phyloP scores from a whole-genome alignment of 768 basidiomycete genomes.

The Mycena belliarum region DNA sequence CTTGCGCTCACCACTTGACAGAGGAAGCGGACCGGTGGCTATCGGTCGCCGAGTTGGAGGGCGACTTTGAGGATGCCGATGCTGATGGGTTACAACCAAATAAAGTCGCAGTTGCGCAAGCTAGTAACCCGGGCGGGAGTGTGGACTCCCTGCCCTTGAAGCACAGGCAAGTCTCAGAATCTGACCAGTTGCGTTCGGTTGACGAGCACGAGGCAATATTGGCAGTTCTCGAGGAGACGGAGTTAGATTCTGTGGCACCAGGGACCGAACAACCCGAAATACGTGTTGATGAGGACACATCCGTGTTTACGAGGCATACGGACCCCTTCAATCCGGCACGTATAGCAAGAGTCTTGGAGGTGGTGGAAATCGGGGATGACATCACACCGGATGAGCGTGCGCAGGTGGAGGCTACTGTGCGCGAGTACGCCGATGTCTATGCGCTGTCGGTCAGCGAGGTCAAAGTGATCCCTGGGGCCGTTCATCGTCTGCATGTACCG shows the following conservation, averaged over 20 bases:
- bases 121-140: conserved; percentile 11
- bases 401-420: conserved; percentile 26
- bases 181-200: background rate
- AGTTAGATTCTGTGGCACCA: background rate
- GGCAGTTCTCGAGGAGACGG: background rate
- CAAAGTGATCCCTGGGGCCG: conserved; percentile 27
- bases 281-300: background rate
- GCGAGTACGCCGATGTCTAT: conserved; percentile 39
- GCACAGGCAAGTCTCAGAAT: background rate
- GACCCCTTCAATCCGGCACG: conserved; percentile 3
- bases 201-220: conserved; percentile 6
- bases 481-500: conserved; percentile 35
- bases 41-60: background rate
- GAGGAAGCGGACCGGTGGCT: background rate
- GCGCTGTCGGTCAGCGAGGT: conserved; percentile 41
- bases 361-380: conserved; percentile 23
- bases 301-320: background rate
- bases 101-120: conserved; percentile 8
- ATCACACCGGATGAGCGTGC: conserved; percentile 28
- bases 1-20: background rate
- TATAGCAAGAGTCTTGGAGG: background rate
- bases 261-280: conserved; percentile 3
- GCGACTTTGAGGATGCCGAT: background rate
- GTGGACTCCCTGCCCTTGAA: conserved; percentile 6
- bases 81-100: conserved; percentile 9